phyloP scores from a whole-genome alignment of 768 basidiomycete genomes.

The Phlebiopsis flavidoalba region DNA sequence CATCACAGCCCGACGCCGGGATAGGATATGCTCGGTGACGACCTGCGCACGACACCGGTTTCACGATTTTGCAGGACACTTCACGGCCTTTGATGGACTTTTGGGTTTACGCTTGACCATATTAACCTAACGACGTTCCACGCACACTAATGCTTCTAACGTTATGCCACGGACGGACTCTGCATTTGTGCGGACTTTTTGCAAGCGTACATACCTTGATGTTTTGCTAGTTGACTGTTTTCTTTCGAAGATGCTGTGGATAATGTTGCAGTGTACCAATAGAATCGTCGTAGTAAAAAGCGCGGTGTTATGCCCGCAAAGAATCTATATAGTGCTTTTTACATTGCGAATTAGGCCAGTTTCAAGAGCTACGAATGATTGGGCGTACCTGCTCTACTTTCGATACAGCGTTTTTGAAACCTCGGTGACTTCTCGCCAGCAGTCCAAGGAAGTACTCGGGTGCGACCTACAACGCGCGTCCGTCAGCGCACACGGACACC shows the following conservation, averaged over 20 bases:
- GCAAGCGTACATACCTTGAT: not conserved
- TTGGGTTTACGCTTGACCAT: not conserved
- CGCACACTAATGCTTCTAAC: not conserved
- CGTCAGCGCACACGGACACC: not conserved
- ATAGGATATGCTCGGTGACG: not conserved
- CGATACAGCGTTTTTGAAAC: conserved; percentile 69
- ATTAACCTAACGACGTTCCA: not conserved
- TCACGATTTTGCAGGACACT: not conserved
- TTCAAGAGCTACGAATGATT: not conserved
- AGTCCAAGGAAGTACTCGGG: conserved; percentile 55
- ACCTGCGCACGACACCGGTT: not conserved
- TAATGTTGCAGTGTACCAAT: not conserved
- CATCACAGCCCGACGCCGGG: not conserved
- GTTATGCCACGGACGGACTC: not conserved
- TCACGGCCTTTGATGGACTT: not conserved
- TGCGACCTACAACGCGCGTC: conserved; percentile 29
- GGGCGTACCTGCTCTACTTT: conserved; percentile 59
- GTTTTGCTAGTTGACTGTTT: not conserved
- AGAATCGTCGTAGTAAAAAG: not conserved
- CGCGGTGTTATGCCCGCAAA: conserved; percentile 21
- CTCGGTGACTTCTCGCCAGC: conserved; percentile 64
- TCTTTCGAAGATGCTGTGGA: not conserved
- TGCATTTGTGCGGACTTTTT: not conserved
- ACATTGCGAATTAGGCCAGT: conserved; percentile 29
- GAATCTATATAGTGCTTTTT: conserved; percentile 66